Conservation (phyloP, 305 asterid genomes). For the Solanum chacoense region DNA sequence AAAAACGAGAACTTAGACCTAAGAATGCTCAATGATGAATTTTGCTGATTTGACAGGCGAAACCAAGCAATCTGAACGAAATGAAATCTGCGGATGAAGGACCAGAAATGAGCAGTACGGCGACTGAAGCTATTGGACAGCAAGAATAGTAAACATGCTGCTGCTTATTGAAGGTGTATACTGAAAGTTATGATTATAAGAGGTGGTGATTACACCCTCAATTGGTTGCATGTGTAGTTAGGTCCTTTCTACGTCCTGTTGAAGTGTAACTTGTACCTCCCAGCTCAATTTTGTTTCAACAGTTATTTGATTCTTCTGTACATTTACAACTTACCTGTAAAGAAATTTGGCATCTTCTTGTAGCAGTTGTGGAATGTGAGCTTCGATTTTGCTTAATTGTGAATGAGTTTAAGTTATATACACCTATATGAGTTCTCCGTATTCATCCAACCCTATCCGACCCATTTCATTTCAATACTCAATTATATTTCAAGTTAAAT, state of each 20-base stretch:
- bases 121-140: conserved; percentile 14
- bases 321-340: not conserved
- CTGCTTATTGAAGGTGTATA: not conserved
- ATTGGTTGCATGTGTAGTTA: not conserved
- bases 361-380: not conserved
- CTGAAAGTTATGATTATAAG: not conserved
- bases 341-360: not conserved
- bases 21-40: not conserved
- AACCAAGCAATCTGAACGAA: conserved; percentile 21
- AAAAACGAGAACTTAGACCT: not conserved
- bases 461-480: not conserved
- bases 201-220: not conserved
- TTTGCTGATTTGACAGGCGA: conserved; percentile 32
- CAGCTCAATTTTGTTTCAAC: not conserved
- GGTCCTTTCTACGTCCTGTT: not conserved
- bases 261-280: not conserved
- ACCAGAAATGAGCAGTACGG: conserved; percentile 12
- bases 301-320: not conserved
- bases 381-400: not conserved
- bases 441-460: not conserved
- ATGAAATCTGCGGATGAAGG: conserved; percentile 19
- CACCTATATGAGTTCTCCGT: not conserved
- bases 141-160: conserved; percentile 5
- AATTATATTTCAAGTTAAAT: not conserved
- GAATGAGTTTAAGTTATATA: not conserved